Evolutionary conservation across 208 protist genomes (phyloP), one percentile per base, ranked within the genome.

Genomic region (Novymonas esmeraldas): DNA sequence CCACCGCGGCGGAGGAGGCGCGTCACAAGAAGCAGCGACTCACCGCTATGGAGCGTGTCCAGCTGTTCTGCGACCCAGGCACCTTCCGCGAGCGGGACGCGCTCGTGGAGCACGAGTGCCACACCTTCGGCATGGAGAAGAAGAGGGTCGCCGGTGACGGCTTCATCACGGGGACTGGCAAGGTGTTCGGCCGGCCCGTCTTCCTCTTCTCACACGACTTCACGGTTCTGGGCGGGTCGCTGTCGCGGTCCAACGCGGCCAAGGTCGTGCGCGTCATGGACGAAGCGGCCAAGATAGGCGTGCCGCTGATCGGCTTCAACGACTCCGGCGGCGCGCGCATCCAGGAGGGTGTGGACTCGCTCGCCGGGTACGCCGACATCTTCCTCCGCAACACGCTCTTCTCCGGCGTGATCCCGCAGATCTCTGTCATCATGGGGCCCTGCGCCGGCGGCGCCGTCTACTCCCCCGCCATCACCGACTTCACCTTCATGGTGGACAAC

Each of bases 191-290:
- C 26, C 87, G 96, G 54, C 86, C 83, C 9, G 97, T 98, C 9
- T 98, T 92, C 61, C 82, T 99, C 34, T 98, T 98, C 81, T 85
- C 76, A 67, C 96, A 99, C 70, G 98, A 99, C 75, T 98, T 98
- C 63, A 97, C 93, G 24, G 95, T 99, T 14, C 84, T 98, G 38
- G 98, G 98, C 54, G 98, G 98, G 26, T 92, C 85, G 7, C 84
- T 99, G 0, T 97, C 93, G 16, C 81, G 94, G 42, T 76, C 89
- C 0, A 96, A 99, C 60, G 97, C 98, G 1, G 65, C 89, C 50
- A 99, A 99, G 82, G 98, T 99, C 51, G 98, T 95, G 68, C 98
- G 98, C 66, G 83, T 98, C 48, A 98, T 99, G 98, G 97, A 99
- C 54, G 82, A 97, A 54, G 97, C 98, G 14, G 92, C 98, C 78